Base-by-base conservation (phyloP, 768 basidiomycete species). In the Auriscalpium orientale region DNA sequence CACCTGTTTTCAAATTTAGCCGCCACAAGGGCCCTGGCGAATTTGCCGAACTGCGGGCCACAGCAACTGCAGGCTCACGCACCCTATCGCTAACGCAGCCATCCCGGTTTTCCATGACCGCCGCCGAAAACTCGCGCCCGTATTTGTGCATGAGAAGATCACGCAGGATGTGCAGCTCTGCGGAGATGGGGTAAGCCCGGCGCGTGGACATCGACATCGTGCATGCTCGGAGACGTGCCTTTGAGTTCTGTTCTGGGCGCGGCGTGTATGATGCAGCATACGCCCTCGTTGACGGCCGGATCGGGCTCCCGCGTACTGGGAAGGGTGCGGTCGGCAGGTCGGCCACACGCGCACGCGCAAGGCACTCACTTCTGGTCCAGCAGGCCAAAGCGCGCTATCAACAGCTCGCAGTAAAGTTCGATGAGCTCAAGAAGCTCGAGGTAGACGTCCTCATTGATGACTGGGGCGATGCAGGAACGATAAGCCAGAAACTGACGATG, bases 81-180 rank as follows among this genome's bases (percentile, higher is more conserved):
- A 92, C 91, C 58, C 97, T 83, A 49, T 87, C 83, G 61, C 83
- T 89, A 46, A 99, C 95, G 70, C 85, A 84, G 15, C 76, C 75
- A 62, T 88, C 84, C 46, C 77, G 80, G 68, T 95, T 94, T 68
- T 94, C 90, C 79, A 93, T 89, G 2, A 89, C 84, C n/a, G 81
- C 79, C 16, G 85, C 62, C 15, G 94, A 83, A 68, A 91, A 98
- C 48, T 94, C 91, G 20, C 95, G 84, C 16, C 95, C 94, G 67
- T 85, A 97, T 72, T 97, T 97, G 68, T 94, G 90, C 88, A 95
- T 90, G 56, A 99, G 79, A 68, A 98, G 82, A 68, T 98, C 95
- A 54, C 97, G 85, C 51, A 98, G 71, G 38, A 92, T 75, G 61
- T 97, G 91, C 40, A 99, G 79, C 67, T 98, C 94, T 93, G 60